These are phyloP conservation scores for Sugiyamaella floridensis DNA, from an alignment of 805 yeast species.

Conservation along the genomic window DNA sequence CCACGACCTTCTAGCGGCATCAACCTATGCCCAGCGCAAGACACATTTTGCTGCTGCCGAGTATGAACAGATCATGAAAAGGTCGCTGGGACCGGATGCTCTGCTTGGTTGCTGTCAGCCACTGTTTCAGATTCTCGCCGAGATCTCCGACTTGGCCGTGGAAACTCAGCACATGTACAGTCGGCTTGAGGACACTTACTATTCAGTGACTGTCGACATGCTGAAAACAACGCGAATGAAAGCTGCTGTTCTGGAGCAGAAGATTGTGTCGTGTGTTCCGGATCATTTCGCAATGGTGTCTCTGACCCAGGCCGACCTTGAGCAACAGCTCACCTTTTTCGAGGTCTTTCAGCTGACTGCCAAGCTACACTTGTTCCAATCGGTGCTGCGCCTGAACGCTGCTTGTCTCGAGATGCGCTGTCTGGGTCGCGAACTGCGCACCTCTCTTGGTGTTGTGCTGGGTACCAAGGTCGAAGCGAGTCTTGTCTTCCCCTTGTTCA, in stretches of 20 bases:
- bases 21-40: constrained; percentile 49
- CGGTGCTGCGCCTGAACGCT: constrained; percentile 55
- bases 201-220: constrained; percentile 4
- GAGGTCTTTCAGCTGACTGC: constrained; percentile 67
- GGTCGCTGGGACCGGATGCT: constrained; percentile 50
- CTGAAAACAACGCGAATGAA: constrained; percentile 17
- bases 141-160: constrained; percentile 54
- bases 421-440: constrained; percentile 45
- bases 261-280: constrained; percentile 47
- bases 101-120: constrained; percentile 67
- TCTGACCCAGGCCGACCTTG: constrained; percentile 43
- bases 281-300: constrained; percentile 40
- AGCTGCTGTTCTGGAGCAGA: constrained; percentile 37
- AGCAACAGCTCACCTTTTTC: constrained; percentile 61
- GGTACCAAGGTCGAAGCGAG: constrained; percentile 66
- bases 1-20: constrained; percentile 66
- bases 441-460: constrained; percentile 53
- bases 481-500: constrained; percentile 68
- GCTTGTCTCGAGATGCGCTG: constrained; percentile 57
- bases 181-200: constrained; percentile 5
- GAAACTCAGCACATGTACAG: constrained; percentile 38
- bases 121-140: constrained; percentile 59
- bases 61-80: constrained; percentile 46
- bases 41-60: constrained; percentile 58
- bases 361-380: constrained; percentile 57